Evolutionary conservation across 345 rosid species (phyloP).

Genomic region (Raphanus raphanistrum): DNA sequence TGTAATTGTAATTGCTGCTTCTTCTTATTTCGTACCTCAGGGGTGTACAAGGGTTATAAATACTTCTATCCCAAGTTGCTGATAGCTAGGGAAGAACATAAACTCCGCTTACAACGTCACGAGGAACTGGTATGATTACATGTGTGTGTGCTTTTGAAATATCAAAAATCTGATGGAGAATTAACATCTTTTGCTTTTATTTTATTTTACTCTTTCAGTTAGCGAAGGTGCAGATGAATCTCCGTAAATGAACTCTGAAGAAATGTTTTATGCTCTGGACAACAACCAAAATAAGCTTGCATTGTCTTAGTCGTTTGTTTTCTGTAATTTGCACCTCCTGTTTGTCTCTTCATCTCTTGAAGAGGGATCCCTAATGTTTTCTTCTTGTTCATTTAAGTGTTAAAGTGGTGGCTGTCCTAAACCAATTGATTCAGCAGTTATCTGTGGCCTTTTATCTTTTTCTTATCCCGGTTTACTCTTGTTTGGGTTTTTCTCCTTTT

Average conservation of each 20-base stretch:
- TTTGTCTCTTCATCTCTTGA: too few relatives aligned
- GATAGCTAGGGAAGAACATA: neutral
- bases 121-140: neutral
- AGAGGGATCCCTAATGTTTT: too few relatives aligned
- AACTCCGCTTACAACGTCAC: neutral
- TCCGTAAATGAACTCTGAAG: neutral
- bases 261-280: neutral
- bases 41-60: neutral
- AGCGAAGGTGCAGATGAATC: neutral
- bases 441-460: too few relatives aligned
- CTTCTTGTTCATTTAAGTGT: too few relatives aligned
- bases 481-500: too few relatives aligned
- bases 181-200: neutral
- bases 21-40: neutral
- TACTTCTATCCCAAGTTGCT: neutral
- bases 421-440: too few relatives aligned
- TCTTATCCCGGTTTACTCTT: too few relatives aligned
- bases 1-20: neutral
- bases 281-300: neutral
- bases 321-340: neutral
- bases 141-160: neutral
- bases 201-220: neutral
- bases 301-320: neutral
- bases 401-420: too few relatives aligned
- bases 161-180: neutral